A percentile compares a stretch with the other conserved stretches of the same genome.
These are phyloP conservation scores for Silene vulgaris DNA, from an alignment of 179 eudicot species.

Conservation along the genomic window DNA sequence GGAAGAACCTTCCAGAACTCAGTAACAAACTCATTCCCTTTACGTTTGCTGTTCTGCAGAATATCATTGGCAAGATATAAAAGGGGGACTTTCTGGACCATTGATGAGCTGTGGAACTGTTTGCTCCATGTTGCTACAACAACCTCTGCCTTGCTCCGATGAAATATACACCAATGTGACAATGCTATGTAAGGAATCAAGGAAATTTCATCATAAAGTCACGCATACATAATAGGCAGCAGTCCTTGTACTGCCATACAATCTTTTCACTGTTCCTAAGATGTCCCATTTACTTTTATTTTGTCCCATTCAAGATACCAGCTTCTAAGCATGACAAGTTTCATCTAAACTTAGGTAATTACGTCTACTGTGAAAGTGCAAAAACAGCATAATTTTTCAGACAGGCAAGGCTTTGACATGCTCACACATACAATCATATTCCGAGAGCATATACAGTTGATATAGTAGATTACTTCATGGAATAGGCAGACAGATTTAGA, in stretches of 20 bases:
- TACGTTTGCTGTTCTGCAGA: constrained; percentile 90
- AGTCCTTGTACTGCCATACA: neutral
- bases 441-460: neutral
- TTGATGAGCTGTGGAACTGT: constrained; percentile 59
- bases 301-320: neutral
- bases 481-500: neutral
- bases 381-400: neutral
- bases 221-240: constrained; percentile 2
- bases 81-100: constrained; percentile 69
- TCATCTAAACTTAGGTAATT: neutral
- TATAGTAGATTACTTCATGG: neutral
- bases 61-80: constrained; percentile 93
- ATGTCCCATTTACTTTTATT: neutral
- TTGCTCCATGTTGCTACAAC: constrained; percentile 85
- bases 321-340: neutral
- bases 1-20: constrained; percentile 99
- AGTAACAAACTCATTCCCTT: constrained; percentile 88
- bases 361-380: neutral
- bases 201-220: constrained; percentile 17
- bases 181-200: constrained; percentile 60
- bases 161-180: constrained; percentile 98
- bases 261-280: constrained; percentile 5
- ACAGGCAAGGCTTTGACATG: neutral
- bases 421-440: neutral
- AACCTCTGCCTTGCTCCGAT: constrained; percentile 77